Percentiles rank a stretch among this genome's conserved stretches.
phyloP scores from a whole-genome alignment of 768 basidiomycete species.

The Asterophora lycoperdoides region DNA sequence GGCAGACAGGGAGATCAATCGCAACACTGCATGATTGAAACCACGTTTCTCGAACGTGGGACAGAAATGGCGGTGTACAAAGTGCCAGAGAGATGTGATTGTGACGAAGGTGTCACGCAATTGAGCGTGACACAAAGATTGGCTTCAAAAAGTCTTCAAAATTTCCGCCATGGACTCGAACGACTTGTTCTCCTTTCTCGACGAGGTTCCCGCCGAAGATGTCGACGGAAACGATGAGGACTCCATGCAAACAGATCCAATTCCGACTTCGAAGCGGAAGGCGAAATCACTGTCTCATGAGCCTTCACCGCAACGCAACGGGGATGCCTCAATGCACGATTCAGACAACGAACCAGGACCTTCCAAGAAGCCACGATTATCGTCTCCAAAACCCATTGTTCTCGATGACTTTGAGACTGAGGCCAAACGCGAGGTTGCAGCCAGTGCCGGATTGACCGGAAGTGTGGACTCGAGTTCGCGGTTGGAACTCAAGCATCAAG shows the following conservation, averaged over 20 bases:
- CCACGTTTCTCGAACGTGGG: too few relatives aligned
- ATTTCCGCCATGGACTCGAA: constrained; percentile 37
- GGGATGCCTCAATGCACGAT: constrained; percentile 18
- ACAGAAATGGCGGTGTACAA: too few relatives aligned
- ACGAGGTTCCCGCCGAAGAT: constrained; percentile 38
- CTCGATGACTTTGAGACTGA: constrained; percentile 95
- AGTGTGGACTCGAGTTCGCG: constrained; percentile 62
- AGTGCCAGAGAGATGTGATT: too few relatives aligned
- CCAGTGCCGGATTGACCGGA: constrained; percentile 82
- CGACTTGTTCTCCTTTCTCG: constrained; percentile 70
- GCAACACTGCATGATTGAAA: too few relatives aligned
- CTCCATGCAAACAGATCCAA: constrained; percentile 21
- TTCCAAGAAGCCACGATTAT: constrained; percentile 59
- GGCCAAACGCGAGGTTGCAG: constrained; percentile 87
- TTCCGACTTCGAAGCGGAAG: constrained; percentile 37
- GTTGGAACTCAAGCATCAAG: constrained; percentile 81
- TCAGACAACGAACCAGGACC: constrained; percentile 34
- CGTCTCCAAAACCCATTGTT: constrained; percentile 67
- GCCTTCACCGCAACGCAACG: constrained; percentile 14
- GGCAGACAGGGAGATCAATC: too few relatives aligned
- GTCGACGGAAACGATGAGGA: constrained; percentile 33
- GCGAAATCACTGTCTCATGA: constrained; percentile 26
- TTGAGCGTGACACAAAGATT: background rate
- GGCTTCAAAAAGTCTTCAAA: constrained; percentile 14
- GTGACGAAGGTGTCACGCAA: too few relatives aligned